phyloP scores from a whole-genome alignment of 345 rosid genomes.

The Combretum micranthum region DNA sequence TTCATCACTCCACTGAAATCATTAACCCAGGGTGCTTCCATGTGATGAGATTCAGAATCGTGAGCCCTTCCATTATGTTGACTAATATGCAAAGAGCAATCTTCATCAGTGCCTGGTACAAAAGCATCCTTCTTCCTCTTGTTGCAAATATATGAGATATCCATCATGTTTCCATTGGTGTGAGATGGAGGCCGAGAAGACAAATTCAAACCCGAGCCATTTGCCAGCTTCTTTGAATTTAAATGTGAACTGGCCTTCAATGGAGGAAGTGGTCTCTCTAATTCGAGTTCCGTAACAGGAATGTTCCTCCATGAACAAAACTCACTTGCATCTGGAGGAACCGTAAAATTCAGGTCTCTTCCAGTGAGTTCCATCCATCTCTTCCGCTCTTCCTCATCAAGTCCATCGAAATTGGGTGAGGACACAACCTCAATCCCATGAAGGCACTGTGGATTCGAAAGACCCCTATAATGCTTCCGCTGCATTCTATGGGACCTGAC shows the following conservation, averaged over 20 bases:
- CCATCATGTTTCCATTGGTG: constrained; percentile 24
- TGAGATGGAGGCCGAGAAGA: constrained; percentile 29
- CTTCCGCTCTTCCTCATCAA: constrained; percentile 49
- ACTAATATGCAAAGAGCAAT: constrained; percentile 27
- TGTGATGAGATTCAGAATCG: constrained; percentile 29
- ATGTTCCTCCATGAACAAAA: constrained; percentile 51
- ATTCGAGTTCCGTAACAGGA: constrained; percentile 43
- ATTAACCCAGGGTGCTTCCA: constrained; percentile 36
- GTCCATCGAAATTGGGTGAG: constrained; percentile 33
- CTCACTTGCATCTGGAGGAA: constrained; percentile 45
- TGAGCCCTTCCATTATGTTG: constrained; percentile 18
- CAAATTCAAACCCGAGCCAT: constrained; percentile 41
- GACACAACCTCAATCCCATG: constrained; percentile 43
- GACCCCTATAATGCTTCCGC: constrained; percentile 54
- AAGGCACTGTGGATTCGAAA: constrained; percentile 53
- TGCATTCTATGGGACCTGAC: constrained; percentile 56
- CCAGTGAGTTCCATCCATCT: constrained; percentile 54
- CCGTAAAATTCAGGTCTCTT: constrained; percentile 38
- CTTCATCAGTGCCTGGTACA: constrained; percentile 23
- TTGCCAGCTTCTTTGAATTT: constrained; percentile 29
- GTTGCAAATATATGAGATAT: constrained; percentile 28
- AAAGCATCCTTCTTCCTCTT: constrained; percentile 43
- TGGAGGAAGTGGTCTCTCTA: constrained; percentile 32
- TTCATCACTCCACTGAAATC: constrained; percentile 55
- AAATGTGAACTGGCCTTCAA: constrained; percentile 17